Base-by-base conservation (phyloP, 1,139 yeast genomes). In the Nakaseomyces delphensis region DNA sequence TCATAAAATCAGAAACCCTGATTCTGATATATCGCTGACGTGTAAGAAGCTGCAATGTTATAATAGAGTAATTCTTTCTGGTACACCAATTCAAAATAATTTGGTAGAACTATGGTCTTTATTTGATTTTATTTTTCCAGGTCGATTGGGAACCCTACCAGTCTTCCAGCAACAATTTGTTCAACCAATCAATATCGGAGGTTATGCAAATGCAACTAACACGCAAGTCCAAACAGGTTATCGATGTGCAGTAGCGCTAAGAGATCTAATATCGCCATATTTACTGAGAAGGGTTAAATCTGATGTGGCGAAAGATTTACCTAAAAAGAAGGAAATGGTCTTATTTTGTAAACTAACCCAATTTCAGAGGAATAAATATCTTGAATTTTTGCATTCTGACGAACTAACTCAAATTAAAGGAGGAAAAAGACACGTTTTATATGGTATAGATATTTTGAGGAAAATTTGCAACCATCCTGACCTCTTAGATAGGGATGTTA, bases 391-490 rank as follows among this genome's bases (percentile, higher is more conserved):
- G 38, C 75, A 74, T 28, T 82, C 95, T 9, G 84, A 79, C 41
- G 97, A 89, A 47, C 63, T 86, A 57, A 68, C 68, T 38, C 77
- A 87, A 16, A 86, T 87, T 32, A 63, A 82, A 43, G 72, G 74
- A 35, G 96, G 97, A 1, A 80, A 74, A 54, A 63, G 94, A 42
- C 87, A 87, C 52, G 86, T 87, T 18, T 66, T 91, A 29, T 84
- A 74, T 71, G 98, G 98, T 0, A 93, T 91, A 32, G 97, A 91
- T 59, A 75, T 85, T 25, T 62, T 91, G 43, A 70, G 98, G 46
- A 91, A 91, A 42, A 85, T 91, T 2, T 93, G 98, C 60, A 91
- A 91, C 60, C 98, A 93, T 65, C 98, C 99, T 0, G 96, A 93
- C 60, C 66, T 91, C 46, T 79, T 85, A 1, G 78, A 78, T 42